Conservation (phyloP, 1,284 basidiomycete genomes). For the Rhodotorula sp. region DNA sequence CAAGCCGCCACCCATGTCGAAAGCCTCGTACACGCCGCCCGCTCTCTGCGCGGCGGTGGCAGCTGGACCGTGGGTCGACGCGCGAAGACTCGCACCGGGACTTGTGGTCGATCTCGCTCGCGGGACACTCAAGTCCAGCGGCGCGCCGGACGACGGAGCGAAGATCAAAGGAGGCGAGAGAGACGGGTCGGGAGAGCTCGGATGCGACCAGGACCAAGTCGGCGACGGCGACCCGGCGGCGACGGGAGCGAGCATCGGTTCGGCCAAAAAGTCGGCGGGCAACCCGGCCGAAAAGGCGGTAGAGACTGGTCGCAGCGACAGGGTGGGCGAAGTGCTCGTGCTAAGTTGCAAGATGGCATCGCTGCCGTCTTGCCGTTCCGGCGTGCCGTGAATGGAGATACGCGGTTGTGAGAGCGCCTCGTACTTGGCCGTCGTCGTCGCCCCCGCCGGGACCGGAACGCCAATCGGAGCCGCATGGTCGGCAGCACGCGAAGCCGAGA, state of each 20-base stretch:
- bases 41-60: no score
- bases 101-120: no score
- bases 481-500: not conserved
- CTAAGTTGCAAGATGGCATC: not conserved
- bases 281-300: constrained; percentile 40
- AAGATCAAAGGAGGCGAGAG: not conserved
- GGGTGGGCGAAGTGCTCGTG: constrained; percentile 17
- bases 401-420: not conserved
- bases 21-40: no score
- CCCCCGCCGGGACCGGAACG: no score
- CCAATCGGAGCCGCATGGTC: no score
- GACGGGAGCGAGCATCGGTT: not conserved
- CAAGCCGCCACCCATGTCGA: no score
- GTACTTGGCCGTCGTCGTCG: no score
- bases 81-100: no score
- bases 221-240: not conserved
- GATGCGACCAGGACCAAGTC: not conserved
- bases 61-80: no score
- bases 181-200: not conserved
- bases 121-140: no score
- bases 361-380: not conserved
- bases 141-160: not conserved
- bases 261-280: constrained; percentile 31
- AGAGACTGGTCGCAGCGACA: constrained; percentile 40
- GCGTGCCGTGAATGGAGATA: not conserved